phyloP scores from a whole-genome alignment of 257 asterid species.

The Solanum clarkiae region DNA sequence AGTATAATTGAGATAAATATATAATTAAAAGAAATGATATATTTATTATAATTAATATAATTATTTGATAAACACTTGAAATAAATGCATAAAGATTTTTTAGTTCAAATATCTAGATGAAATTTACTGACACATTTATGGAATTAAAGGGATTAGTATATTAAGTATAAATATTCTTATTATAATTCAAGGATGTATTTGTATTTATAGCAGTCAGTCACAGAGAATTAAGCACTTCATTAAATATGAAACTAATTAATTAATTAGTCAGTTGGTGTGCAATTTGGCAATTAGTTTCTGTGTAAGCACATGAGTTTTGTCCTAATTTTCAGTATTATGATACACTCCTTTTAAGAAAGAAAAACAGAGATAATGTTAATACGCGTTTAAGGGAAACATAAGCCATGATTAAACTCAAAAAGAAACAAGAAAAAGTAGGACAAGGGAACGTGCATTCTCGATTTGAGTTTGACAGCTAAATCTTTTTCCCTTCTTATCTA shows the following conservation, averaged over 20 bases:
- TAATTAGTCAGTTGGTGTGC: neutral
- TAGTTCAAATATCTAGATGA: too few relatives aligned
- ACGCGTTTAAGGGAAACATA: neutral
- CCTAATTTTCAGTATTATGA: neutral
- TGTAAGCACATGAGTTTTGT: neutral
- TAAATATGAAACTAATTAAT: neutral
- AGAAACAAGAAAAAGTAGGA: neutral
- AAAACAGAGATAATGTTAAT: neutral
- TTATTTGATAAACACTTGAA: too few relatives aligned
- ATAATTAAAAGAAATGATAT: too few relatives aligned
- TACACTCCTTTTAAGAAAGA: neutral
- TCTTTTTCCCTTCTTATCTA: neutral
- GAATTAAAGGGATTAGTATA: too few relatives aligned
- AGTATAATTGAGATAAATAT: neutral
- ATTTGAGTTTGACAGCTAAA: neutral
- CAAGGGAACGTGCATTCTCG: neutral
- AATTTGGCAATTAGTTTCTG: neutral
- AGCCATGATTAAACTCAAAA: neutral
- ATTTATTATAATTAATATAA: too few relatives aligned
- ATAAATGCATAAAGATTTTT: too few relatives aligned
- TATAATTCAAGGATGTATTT: neutral
- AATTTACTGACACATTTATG: too few relatives aligned
- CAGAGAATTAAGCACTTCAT: neutral
- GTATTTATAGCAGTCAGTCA: neutral
- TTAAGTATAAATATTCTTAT: neutral